Conservation (phyloP, 768 basidiomycete species). For the Suillus cothurnatus region DNA sequence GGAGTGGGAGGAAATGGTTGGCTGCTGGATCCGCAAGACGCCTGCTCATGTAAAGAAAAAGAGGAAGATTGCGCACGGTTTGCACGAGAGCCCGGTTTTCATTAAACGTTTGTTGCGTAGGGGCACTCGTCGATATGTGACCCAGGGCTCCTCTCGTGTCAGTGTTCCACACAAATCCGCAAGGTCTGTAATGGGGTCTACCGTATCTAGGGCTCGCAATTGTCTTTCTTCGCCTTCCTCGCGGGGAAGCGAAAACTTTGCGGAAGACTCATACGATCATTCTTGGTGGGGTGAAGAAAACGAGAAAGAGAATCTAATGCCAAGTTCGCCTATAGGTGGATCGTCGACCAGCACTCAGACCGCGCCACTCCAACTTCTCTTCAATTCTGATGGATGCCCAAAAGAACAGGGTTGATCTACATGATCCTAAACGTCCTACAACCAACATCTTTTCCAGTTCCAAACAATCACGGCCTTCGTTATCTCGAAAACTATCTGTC, state of each 20-base stretch:
- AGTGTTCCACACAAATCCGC: background rate
- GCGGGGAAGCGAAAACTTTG: slow-evolving; percentile 15
- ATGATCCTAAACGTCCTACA: slow-evolving; percentile 10
- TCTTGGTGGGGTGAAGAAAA: slow-evolving; percentile 25
- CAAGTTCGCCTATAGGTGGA: slow-evolving; percentile 10
- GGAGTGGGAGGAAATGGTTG: slow-evolving; percentile 51
- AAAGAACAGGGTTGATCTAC: slow-evolving; percentile 38
- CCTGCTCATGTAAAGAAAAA: slow-evolving; percentile 30
- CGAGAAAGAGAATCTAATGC: slow-evolving; percentile 23
- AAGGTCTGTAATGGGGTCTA: slow-evolving; percentile 2
- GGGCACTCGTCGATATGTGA: background rate
- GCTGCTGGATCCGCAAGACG: slow-evolving; percentile 45
- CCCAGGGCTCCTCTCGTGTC: background rate
- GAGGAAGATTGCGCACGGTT: slow-evolving; percentile 11
- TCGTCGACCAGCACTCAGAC: slow-evolving; percentile 16
- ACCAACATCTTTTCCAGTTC: slow-evolving; percentile 14
- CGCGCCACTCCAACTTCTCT: slow-evolving; percentile 35
- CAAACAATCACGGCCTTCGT: slow-evolving; percentile 17
- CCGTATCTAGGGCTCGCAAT: slow-evolving; percentile 9
- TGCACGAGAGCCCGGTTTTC: slow-evolving; percentile 8
- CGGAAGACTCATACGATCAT: slow-evolving; percentile 18
- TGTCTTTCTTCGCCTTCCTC: slow-evolving; percentile 15
- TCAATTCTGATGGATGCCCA: slow-evolving; percentile 45
- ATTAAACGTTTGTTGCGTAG: slow-evolving; percentile 2
- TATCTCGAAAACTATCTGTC: slow-evolving; percentile 8